Evolutionary conservation across 2,329 filamentous ascomycete species (phyloP).

Genomic region (Bipolaris bicolor): DNA sequence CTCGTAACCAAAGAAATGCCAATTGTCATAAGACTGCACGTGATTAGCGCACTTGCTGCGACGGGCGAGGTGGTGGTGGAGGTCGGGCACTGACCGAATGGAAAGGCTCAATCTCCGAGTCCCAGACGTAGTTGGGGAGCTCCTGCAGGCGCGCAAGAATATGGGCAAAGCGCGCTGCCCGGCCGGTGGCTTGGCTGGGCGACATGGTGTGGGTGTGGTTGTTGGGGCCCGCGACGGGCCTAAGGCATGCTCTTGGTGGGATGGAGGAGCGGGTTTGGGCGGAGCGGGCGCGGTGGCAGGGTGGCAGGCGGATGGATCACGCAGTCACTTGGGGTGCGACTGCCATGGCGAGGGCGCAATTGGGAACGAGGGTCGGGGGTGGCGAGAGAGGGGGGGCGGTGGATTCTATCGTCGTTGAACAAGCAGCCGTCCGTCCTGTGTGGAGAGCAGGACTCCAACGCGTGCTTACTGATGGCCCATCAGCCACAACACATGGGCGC

Average conservation of each 20-base stretch:
- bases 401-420: conserved; percentile 3
- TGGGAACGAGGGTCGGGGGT: neutral
- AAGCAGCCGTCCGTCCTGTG: neutral
- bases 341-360: conserved; percentile 8
- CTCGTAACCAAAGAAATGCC: conserved; percentile 61
- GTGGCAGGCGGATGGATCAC: neutral
- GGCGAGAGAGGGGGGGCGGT: conserved; percentile 6
- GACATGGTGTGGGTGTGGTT: conserved; percentile 27
- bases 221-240: neutral
- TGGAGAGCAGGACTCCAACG: neutral
- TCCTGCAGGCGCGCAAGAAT: conserved; percentile 47
- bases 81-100: conserved; percentile 49
- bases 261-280: neutral
- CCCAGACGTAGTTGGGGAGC: conserved; percentile 49
- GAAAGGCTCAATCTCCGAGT: conserved; percentile 53
- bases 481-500: conserved; percentile 15
- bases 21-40: conserved; percentile 79
- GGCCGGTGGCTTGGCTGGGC: conserved; percentile 14
- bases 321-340: conserved; percentile 5
- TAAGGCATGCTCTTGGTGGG: conserved; percentile 17
- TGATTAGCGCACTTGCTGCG: conserved; percentile 22
- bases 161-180: conserved; percentile 38
- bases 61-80: neutral
- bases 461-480: conserved; percentile 21
- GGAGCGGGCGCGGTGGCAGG: neutral